Evolutionary conservation across 495 filamentous ascomycete genomes (phyloP).

Genomic region (Talaromyces wortmannii): DNA sequence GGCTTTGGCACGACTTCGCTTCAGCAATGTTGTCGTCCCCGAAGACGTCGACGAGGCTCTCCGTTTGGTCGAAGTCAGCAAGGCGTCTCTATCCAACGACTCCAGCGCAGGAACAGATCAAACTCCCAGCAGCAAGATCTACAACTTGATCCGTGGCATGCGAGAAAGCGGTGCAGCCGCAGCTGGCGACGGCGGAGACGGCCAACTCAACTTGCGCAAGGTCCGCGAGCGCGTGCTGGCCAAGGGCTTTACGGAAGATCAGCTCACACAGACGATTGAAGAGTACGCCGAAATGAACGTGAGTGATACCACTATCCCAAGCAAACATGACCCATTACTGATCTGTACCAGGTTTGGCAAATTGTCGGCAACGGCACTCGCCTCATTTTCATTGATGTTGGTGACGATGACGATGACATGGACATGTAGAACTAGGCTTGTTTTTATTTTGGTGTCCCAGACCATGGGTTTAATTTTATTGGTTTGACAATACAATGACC

Average conservation of each 20-base stretch:
- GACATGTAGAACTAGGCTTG: conserved; percentile 24
- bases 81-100: conserved; percentile 74
- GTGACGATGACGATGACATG: conserved; percentile 48
- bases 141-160: conserved; percentile 81
- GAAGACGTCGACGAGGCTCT: conserved; percentile 96
- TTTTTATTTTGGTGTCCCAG: not conserved
- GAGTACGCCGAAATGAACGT: conserved; percentile 88
- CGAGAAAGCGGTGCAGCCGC: conserved; percentile 77
- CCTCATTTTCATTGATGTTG: conserved; percentile 70
- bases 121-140: conserved; percentile 84
- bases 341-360: conserved; percentile 77
- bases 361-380: conserved; percentile 78
- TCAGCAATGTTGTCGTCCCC: conserved; percentile 71
- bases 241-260: conserved; percentile 94
- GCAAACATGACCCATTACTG: conserved; percentile 15
- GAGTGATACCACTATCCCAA: conserved; percentile 35
- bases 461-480: not conserved
- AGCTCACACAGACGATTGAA: conserved; percentile 75
- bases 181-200: conserved; percentile 58
- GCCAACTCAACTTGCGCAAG: conserved; percentile 78
- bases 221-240: conserved; percentile 86
- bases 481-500: not conserved
- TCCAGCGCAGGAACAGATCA: conserved; percentile 54
- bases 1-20: conserved; percentile 88
- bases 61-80: conserved; percentile 83